Evolutionary conservation across 257 asterid species (phyloP).

Genomic region (Primulina eburnea): DNA sequence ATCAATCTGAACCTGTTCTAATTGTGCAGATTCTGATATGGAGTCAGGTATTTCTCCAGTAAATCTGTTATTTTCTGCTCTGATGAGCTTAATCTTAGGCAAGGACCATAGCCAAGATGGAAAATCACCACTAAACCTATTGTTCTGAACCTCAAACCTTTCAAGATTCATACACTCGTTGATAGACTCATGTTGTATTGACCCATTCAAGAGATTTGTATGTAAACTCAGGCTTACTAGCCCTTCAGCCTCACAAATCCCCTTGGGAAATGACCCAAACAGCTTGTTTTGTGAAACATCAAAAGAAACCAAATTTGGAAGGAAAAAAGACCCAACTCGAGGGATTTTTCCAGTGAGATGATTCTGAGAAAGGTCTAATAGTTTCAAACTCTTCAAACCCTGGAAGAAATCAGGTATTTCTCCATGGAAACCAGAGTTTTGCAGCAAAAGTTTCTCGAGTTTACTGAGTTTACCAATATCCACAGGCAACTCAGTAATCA

Average conservation of each 20-base stretch:
- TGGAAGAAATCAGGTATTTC: slow-evolving; percentile 50
- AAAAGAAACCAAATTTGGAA: slow-evolving; percentile 65
- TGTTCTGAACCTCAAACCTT: slow-evolving; percentile 82
- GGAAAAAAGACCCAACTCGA: slow-evolving; percentile 31
- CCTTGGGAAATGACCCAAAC: slow-evolving; percentile 61
- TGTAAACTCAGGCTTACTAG: slow-evolving; percentile 56
- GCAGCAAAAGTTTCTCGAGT: slow-evolving; percentile 60
- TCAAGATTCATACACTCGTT: slow-evolving; percentile 58
- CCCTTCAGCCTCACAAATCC: slow-evolving; percentile 56
- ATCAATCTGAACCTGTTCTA: slow-evolving; percentile 92
- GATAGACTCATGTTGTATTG: slow-evolving; percentile 46
- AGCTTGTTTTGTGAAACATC: slow-evolving; percentile 79
- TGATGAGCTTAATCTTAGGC: slow-evolving; percentile 63
- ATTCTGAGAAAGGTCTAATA: slow-evolving; percentile 66
- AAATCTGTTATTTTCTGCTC: slow-evolving; percentile 79
- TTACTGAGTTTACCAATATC: slow-evolving; percentile 47
- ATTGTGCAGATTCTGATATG: slow-evolving; percentile 57
- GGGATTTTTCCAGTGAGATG: slow-evolving; percentile 66
- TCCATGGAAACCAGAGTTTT: slow-evolving; percentile 70
- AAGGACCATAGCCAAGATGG: slow-evolving; percentile 71
- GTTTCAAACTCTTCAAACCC: slow-evolving; percentile 48
- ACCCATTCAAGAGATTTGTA: slow-evolving; percentile 61
- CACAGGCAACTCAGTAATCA: slow-evolving; percentile 64
- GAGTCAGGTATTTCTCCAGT: slow-evolving; percentile 76
- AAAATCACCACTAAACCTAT: slow-evolving; percentile 55